Evolutionary conservation across 768 basidiomycete genomes (phyloP).

Genomic region (Termitomyces sp.): DNA sequence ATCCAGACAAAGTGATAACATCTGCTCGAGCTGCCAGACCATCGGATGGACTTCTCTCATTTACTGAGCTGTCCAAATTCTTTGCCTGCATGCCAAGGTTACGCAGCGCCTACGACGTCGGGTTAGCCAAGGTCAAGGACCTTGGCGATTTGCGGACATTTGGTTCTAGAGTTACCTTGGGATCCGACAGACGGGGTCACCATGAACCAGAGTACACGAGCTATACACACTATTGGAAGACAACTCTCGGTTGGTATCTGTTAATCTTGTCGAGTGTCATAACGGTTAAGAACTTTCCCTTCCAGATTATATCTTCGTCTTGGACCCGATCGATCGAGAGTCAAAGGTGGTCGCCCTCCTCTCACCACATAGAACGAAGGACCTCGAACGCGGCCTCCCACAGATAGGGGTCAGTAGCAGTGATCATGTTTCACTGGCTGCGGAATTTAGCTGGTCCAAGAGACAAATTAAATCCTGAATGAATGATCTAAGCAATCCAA

Average conservation of each 20-base stretch:
- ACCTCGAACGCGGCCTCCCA: conserved; percentile 75
- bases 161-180: conserved; percentile 40
- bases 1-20: conserved; percentile 70
- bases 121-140: conserved; percentile 22
- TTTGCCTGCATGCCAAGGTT: conserved; percentile 34
- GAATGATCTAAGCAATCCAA: conserved; percentile 13
- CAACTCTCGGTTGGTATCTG: conserved; percentile 58
- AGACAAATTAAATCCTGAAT: conserved; percentile 7
- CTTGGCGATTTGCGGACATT: conserved; percentile 31
- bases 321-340: conserved; percentile 35
- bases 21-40: conserved; percentile 58
- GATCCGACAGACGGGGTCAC: conserved; percentile 41
- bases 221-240: conserved; percentile 84
- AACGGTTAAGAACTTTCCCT: background rate
- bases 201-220: conserved; percentile 85
- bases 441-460: conserved; percentile 43
- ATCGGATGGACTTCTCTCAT: conserved; percentile 65
- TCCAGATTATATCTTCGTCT: conserved; percentile 86
- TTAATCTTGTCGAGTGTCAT: background rate
- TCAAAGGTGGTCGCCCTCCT: conserved; percentile 50
- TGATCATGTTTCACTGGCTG: conserved; percentile 81
- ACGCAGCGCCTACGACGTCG: conserved; percentile 67
- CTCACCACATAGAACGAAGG: conserved; percentile 49
- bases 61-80: conserved; percentile 48
- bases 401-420: conserved; percentile 72